A percentile compares a stretch with the other conserved stretches of the same genome.
These are phyloP conservation scores for Pleurotus giganteus DNA, from an alignment of 768 basidiomycete species.

Conservation along the genomic window DNA sequence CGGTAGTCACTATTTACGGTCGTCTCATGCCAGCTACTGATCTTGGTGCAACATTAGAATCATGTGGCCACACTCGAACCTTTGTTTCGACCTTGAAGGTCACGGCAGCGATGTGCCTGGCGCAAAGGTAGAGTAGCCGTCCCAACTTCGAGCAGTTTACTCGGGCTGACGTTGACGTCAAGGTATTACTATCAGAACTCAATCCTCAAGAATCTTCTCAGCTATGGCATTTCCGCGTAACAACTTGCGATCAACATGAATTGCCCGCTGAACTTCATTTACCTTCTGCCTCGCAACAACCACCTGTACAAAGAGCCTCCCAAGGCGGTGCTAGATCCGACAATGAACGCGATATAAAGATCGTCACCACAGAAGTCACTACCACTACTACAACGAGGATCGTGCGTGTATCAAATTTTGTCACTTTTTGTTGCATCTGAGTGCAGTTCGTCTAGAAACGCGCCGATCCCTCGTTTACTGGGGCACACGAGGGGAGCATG, in stretches of 20 bases:
- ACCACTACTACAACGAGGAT: background rate
- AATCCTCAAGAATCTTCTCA: background rate
- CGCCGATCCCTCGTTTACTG: background rate
- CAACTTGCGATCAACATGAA: background rate
- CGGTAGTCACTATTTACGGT: background rate
- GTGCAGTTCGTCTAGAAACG: background rate
- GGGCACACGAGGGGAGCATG: background rate
- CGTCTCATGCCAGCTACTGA: background rate
- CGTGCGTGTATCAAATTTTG: background rate
- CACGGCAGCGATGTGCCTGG: background rate
- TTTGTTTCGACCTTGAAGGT: slow-evolving; percentile 2
- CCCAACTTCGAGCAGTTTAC: background rate
- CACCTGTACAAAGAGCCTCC: background rate
- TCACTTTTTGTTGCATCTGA: background rate
- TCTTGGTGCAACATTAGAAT: background rate
- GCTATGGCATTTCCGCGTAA: background rate
- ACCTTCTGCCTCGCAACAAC: background rate
- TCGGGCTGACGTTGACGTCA: background rate
- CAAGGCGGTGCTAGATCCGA: background rate
- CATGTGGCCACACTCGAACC: slow-evolving; percentile 3
- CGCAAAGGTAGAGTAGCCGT: background rate
- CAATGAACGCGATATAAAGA: background rate
- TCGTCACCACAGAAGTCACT: background rate
- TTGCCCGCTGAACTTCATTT: background rate
- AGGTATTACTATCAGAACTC: background rate